Evolutionary conservation across 2,329 filamentous ascomycete genomes (phyloP).

Genomic region (Fusarium armeniacum): DNA sequence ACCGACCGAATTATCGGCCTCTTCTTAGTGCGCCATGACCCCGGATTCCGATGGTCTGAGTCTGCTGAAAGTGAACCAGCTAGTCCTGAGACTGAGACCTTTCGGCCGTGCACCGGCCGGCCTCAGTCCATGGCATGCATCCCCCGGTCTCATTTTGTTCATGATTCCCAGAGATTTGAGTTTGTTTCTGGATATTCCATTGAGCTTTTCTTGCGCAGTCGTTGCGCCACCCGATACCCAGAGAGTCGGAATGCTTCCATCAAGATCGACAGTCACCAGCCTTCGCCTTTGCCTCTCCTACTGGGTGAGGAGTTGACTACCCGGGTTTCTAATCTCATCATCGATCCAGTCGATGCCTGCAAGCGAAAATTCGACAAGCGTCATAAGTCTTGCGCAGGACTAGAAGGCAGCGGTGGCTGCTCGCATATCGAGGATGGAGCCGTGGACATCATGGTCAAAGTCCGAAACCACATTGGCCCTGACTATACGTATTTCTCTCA

Average conservation of each 20-base stretch:
- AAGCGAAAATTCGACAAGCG: conserved; percentile 59
- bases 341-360: conserved; percentile 58
- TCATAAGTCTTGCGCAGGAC: conserved; percentile 55
- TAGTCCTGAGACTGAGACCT: conserved; percentile 56
- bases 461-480: conserved; percentile 66
- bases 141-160: conserved; percentile 60
- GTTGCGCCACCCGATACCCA: conserved; percentile 53
- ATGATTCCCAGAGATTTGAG: conserved; percentile 47
- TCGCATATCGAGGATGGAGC: conserved; percentile 60
- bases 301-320: conserved; percentile 64
- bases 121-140: conserved; percentile 63
- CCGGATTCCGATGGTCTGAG: conserved; percentile 63
- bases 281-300: conserved; percentile 62
- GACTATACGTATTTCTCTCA: conserved; percentile 61
- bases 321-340: conserved; percentile 59
- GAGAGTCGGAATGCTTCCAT: conserved; percentile 57
- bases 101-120: conserved; percentile 58
- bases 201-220: conserved; percentile 61
- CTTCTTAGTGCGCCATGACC: conserved; percentile 65
- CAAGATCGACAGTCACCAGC: conserved; percentile 62
- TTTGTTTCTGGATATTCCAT: conserved; percentile 64
- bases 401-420: conserved; percentile 57
- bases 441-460: conserved; percentile 61
- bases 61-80: conserved; percentile 58
- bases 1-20: conserved; percentile 65